Conservation (phyloP, 352 stramenopile genomes). For the Lagenidium sp. region DNA sequence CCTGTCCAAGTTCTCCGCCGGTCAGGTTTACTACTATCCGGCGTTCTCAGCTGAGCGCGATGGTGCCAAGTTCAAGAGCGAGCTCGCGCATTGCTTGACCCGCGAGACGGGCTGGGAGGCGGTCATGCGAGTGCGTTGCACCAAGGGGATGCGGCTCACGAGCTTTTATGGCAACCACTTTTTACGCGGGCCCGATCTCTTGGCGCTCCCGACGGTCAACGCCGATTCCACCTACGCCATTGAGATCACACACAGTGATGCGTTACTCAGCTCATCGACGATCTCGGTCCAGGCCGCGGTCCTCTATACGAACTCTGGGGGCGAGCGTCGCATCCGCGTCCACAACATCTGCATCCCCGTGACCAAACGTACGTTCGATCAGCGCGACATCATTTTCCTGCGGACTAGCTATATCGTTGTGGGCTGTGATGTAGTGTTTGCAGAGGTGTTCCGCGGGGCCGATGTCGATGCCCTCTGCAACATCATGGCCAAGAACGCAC, state of each 20-base stretch:
- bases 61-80: slow-evolving; percentile 89
- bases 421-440: slow-evolving; percentile 41
- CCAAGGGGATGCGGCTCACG: slow-evolving; percentile 94
- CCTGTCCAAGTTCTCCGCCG: slow-evolving; percentile 93
- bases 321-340: slow-evolving; percentile 96
- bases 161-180: slow-evolving; percentile 99
- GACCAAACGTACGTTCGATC: slow-evolving; percentile 70
- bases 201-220: slow-evolving; percentile 95
- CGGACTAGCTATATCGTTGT: background rate
- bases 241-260: slow-evolving; percentile 96
- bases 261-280: slow-evolving; percentile 88
- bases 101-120: slow-evolving; percentile 93
- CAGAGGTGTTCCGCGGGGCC: slow-evolving; percentile 90
- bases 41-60: slow-evolving; percentile 89
- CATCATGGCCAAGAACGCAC: slow-evolving; percentile 92
- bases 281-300: slow-evolving; percentile 96
- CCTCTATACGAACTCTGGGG: slow-evolving; percentile 97
- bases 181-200: slow-evolving; percentile 94
- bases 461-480: slow-evolving; percentile 93
- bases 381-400: background rate
- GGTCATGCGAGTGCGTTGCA: slow-evolving; percentile 97
- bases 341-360: slow-evolving; percentile 96
- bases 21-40: slow-evolving; percentile 97
- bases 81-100: slow-evolving; percentile 90
- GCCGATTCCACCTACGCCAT: slow-evolving; percentile 95